Evolutionary conservation across 2,329 filamentous ascomycete species (phyloP).

Genomic region (Incumbomyces lentus): DNA sequence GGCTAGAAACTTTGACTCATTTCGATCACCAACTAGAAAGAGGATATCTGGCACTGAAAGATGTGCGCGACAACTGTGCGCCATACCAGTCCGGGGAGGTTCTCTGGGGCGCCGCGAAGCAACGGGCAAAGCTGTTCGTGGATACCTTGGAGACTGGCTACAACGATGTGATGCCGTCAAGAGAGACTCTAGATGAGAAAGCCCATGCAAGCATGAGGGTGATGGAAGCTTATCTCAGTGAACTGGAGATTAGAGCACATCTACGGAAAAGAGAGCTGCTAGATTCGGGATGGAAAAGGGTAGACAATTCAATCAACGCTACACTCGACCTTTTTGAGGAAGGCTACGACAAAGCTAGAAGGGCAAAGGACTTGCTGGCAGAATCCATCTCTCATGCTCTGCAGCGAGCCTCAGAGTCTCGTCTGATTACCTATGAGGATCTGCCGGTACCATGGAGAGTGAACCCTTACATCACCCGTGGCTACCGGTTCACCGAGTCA

Average conservation of each 20-base stretch:
- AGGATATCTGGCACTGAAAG: constrained; percentile 75
- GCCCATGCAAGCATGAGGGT: constrained; percentile 76
- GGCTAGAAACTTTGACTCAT: constrained; percentile 67
- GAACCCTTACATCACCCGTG: constrained; percentile 83
- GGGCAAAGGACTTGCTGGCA: constrained; percentile 71
- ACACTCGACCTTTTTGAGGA: constrained; percentile 70
- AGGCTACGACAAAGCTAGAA: constrained; percentile 69
- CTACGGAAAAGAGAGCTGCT: constrained; percentile 70
- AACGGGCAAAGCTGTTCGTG: constrained; percentile 77
- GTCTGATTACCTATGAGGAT: constrained; percentile 80
- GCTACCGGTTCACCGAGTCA: constrained; percentile 88
- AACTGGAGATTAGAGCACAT: constrained; percentile 73
- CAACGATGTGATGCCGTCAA: constrained; percentile 71
- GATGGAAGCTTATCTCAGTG: constrained; percentile 72
- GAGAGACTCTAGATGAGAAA: constrained; percentile 84
- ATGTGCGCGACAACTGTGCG: constrained; percentile 78
- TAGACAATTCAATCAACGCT: constrained; percentile 67
- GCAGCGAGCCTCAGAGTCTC: constrained; percentile 61
- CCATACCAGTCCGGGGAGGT: constrained; percentile 75
- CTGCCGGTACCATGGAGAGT: constrained; percentile 85
- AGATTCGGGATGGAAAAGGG: constrained; percentile 66
- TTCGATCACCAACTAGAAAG: constrained; percentile 75
- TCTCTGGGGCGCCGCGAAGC: constrained; percentile 66
- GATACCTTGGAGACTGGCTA: constrained; percentile 85
- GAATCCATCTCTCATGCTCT: constrained; percentile 77